These are phyloP conservation scores for Lentinula novae-zelandiae DNA, from an alignment of 1,284 basidiomycete genomes.

Conservation along the genomic window DNA sequence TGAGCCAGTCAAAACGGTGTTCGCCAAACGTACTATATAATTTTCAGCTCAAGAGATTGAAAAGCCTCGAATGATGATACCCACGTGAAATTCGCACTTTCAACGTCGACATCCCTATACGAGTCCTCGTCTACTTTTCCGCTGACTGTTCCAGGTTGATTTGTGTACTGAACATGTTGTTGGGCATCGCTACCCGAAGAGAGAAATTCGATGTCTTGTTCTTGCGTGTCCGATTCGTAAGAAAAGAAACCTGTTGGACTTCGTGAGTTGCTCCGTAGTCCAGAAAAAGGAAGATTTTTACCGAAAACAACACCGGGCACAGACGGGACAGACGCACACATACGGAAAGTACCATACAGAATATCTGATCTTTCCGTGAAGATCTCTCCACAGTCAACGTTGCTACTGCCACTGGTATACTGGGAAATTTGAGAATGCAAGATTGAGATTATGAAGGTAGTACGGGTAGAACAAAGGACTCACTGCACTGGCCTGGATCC, in stretches of 20 bases:
- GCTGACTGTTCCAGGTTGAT: conserved; percentile 15
- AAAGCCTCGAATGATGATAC: neutral
- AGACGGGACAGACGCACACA: conserved; percentile 17
- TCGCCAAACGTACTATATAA: conserved; percentile 16
- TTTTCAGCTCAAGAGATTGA: neutral
- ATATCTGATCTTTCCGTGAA: conserved; percentile 17
- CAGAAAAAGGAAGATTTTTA: neutral
- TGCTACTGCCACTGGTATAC: conserved; percentile 12
- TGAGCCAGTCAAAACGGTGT: conserved; percentile 18
- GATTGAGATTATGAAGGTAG: neutral
- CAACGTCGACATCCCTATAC: conserved; percentile 11
- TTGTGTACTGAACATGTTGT: conserved; percentile 17
- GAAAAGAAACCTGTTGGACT: conserved; percentile 17
- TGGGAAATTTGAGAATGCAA: neutral
- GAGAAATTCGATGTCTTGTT: conserved; percentile 20
- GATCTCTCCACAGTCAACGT: conserved; percentile 16
- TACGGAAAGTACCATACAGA: conserved; percentile 17
- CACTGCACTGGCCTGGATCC: conserved; percentile 17
- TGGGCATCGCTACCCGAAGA: conserved; percentile 16
- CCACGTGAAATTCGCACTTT: conserved; percentile 19
- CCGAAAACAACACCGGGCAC: conserved; percentile 19
- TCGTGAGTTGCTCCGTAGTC: neutral
- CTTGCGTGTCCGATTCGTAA: conserved; percentile 15
- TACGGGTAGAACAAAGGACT: neutral
- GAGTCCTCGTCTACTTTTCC: conserved; percentile 11